Conservation (phyloP, 805 yeast species). For the Candida verbasci region DNA sequence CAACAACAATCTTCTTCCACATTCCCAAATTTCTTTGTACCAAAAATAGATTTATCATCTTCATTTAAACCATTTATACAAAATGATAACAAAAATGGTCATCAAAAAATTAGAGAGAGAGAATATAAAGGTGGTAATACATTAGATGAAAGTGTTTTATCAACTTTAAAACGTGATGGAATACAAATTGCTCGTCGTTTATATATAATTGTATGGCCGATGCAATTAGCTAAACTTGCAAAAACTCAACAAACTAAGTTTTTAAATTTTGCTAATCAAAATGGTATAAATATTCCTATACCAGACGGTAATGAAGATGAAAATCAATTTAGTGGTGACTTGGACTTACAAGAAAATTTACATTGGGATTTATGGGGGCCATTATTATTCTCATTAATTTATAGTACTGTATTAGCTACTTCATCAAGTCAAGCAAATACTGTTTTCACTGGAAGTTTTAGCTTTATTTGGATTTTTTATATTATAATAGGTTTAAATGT, state of each 20-base stretch:
- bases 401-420: slow-evolving; percentile 50
- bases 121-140: slow-evolving; percentile 69
- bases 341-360: slow-evolving; percentile 26
- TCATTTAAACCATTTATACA: slow-evolving; percentile 34
- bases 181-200: slow-evolving; percentile 32
- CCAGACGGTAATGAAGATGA: slow-evolving; percentile 29
- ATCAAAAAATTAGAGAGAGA: slow-evolving; percentile 40
- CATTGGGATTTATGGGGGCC: slow-evolving; percentile 77
- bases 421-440: slow-evolving; percentile 43
- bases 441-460: slow-evolving; percentile 62
- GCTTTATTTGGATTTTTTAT: slow-evolving; percentile 60
- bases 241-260: slow-evolving; percentile 28
- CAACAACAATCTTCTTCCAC: slow-evolving; percentile 1
- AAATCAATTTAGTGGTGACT: too few species aligned
- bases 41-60: slow-evolving; percentile 31
- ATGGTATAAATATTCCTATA: slow-evolving; percentile 33
- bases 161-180: slow-evolving; percentile 44
- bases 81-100: too few species aligned
- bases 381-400: slow-evolving; percentile 52
- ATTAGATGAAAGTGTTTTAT: slow-evolving; percentile 62
- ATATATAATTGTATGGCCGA: slow-evolving; percentile 42
- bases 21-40: slow-evolving; percentile 14
- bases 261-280: slow-evolving; percentile 29
- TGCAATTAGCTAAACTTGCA: slow-evolving; percentile 35
- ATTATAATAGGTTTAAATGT: slow-evolving; percentile 60